Evolutionary conservation across 257 asterid species (phyloP), one percentile per base, ranked within the genome.

Genomic region (Solanum paucissectum): DNA sequence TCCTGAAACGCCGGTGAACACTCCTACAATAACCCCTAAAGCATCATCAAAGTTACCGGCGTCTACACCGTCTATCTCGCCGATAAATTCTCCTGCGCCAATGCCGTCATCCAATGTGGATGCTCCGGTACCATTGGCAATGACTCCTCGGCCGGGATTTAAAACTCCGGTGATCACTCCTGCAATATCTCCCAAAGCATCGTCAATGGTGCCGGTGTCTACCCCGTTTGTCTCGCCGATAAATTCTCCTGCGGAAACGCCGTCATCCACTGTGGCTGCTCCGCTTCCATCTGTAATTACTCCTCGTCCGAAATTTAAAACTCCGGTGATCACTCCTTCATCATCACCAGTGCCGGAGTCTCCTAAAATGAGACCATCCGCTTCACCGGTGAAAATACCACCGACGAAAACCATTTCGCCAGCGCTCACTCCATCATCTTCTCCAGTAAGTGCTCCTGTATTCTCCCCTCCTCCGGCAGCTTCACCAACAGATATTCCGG

Each of bases 221-320:
- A 36, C 32, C 2, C 12, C 38, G 12, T 32, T 9, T 13, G 38
- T 29, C 1, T 29, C 83, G 33, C 71, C 77, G 82, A 13, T 82
- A 7, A 72, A 49, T 68, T 77, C 92, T 46, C 95, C 92, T 32
- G 23, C 92, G 36, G 90, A 90, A 36, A 20, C 91, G 68, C 92
- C 81, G n/a, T 72, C 94, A 81, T 4, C 85, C 85, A 82, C 42
- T 44, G 87, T 27, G 73, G 83, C 95, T 86, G 33, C 91, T 90
- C 94, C 95, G 32, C 89, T 89, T 58, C 95, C 94, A 21, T 88
- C 95, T 86, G 90, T 76, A 84, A 88, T 88, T 71, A 86, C 87
- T 88, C 87, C 91, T 86, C 91, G 89, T 18, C 88, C 92, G 29
- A 72, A 62, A 42, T 32, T 42, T n/a, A 74, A 44, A 72, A 11